Evolutionary conservation across 2,329 filamentous ascomycete species (phyloP).

Genomic region (Albifimbria verrucaria): DNA sequence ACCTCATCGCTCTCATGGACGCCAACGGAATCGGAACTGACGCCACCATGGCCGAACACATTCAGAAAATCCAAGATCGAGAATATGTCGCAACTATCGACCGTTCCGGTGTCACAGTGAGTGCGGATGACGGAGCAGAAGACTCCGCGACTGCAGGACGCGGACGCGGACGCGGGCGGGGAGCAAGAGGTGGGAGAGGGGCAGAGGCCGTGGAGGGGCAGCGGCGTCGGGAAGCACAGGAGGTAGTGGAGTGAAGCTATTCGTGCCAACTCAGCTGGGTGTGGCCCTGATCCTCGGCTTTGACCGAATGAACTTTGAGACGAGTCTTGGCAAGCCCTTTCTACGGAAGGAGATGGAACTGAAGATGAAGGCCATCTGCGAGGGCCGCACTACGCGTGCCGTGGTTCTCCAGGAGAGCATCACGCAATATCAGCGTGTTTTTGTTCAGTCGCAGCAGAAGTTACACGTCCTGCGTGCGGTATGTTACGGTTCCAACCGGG

Average conservation of each 20-base stretch:
- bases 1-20: conserved; percentile 95
- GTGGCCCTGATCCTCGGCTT: conserved; percentile 92
- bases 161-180: conserved; percentile 46
- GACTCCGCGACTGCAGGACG: conserved; percentile 38
- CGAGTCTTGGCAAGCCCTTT: conserved; percentile 92
- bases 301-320: conserved; percentile 89
- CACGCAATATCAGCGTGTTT: conserved; percentile 82
- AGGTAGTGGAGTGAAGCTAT: conserved; percentile 67
- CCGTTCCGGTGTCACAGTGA: conserved; percentile 34
- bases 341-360: conserved; percentile 96
- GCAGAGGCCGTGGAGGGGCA: conserved; percentile 34
- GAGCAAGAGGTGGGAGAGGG: conserved; percentile 36
- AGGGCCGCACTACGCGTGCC: conserved; percentile 71
- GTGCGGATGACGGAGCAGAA: conserved; percentile 34
- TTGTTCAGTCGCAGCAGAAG: conserved; percentile 74
- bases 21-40: conserved; percentile 98
- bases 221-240: conserved; percentile 40
- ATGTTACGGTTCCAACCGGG: conserved; percentile 28
- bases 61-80: conserved; percentile 88
- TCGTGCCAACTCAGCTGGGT: conserved; percentile 88
- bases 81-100: conserved; percentile 73
- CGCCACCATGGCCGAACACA: conserved; percentile 98
- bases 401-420: conserved; percentile 80
- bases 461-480: conserved; percentile 64
- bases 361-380: conserved; percentile 95